Conservation (phyloP, 2,329 filamentous ascomycete genomes). For the Monosporascus ibericus region DNA sequence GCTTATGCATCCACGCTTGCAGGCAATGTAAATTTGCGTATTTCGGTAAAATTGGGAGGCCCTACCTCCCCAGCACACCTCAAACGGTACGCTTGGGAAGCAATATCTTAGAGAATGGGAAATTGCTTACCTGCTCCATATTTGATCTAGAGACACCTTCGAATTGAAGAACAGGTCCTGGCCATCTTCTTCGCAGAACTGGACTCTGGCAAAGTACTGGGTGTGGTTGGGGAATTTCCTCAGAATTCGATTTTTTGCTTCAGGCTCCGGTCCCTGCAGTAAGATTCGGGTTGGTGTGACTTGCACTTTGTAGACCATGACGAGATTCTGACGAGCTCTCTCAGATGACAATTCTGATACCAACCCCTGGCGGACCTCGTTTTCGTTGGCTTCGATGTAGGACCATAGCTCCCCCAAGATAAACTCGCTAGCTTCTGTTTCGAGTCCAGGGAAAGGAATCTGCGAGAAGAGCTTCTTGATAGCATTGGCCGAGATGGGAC, state of each 20-base stretch:
- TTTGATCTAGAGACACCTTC: slow-evolving; percentile 37
- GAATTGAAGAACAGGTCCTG: slow-evolving; percentile 54
- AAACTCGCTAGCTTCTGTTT: slow-evolving; percentile 37
- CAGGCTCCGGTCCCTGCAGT: slow-evolving; percentile 56
- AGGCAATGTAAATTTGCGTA: too few relatives aligned
- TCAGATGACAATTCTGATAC: slow-evolving; percentile 18
- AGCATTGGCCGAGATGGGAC: slow-evolving; percentile 44
- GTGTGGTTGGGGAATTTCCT: slow-evolving; percentile 55
- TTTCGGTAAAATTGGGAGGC: too few relatives aligned
- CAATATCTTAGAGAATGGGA: neutral
- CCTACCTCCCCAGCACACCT: too few relatives aligned
- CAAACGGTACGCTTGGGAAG: too few relatives aligned
- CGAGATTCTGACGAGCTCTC: slow-evolving; percentile 33
- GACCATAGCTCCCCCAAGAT: slow-evolving; percentile 19
- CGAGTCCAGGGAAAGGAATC: slow-evolving; percentile 50
- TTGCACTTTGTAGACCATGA: slow-evolving; percentile 46
- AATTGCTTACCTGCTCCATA: slow-evolving; percentile 35
- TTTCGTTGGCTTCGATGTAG: slow-evolving; percentile 37
- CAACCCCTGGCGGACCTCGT: slow-evolving; percentile 23
- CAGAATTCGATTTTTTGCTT: slow-evolving; percentile 65
- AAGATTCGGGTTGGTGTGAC: slow-evolving; percentile 55
- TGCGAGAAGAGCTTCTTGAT: slow-evolving; percentile 45
- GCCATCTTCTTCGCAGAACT: slow-evolving; percentile 70
- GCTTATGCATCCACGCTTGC: too few relatives aligned
- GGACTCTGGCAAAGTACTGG: slow-evolving; percentile 63